phyloP scores from a whole-genome alignment of 75 land plant species.

The Picea glauca region DNA sequence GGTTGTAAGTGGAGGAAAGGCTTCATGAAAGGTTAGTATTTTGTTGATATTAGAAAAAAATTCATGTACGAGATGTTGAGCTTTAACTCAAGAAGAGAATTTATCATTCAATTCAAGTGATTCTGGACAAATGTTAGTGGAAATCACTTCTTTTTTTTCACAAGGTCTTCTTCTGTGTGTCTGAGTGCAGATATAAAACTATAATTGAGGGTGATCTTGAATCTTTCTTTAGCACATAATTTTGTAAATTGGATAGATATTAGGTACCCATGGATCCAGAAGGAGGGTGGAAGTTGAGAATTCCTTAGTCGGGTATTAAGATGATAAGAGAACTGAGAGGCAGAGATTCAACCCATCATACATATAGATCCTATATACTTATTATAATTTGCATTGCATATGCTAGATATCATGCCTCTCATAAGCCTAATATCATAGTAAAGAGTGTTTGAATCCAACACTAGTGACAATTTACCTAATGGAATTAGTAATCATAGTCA shows the following conservation, averaged over 20 bases:
- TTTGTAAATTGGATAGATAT: not conserved
- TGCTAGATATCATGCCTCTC: constrained; percentile 64
- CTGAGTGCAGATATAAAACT: too few relatives aligned
- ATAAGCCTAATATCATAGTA: constrained; percentile 76
- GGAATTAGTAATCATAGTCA: not conserved
- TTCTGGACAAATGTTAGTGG: not conserved
- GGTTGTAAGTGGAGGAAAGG: not conserved
- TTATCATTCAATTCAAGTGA: not conserved
- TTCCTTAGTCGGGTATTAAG: not conserved
- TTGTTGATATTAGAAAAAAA: not conserved
- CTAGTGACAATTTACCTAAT: not conserved
- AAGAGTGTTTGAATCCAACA: constrained; percentile 52
- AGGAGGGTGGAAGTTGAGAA: not conserved
- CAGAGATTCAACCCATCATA: constrained; percentile 5
- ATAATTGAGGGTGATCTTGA: not conserved
- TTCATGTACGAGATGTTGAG: not conserved
- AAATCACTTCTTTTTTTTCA: not conserved
- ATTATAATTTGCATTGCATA: constrained; percentile 73
- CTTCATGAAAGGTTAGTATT: not conserved
- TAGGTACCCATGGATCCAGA: not conserved
- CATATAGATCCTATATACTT: constrained; percentile 48
- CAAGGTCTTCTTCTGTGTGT: too few relatives aligned
- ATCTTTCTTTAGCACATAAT: not conserved
- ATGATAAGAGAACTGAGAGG: not conserved
- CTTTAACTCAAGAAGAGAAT: not conserved